phyloP scores from a whole-genome alignment of 176 grass and related monocot genomes.

The Oryza glaberrima region DNA sequence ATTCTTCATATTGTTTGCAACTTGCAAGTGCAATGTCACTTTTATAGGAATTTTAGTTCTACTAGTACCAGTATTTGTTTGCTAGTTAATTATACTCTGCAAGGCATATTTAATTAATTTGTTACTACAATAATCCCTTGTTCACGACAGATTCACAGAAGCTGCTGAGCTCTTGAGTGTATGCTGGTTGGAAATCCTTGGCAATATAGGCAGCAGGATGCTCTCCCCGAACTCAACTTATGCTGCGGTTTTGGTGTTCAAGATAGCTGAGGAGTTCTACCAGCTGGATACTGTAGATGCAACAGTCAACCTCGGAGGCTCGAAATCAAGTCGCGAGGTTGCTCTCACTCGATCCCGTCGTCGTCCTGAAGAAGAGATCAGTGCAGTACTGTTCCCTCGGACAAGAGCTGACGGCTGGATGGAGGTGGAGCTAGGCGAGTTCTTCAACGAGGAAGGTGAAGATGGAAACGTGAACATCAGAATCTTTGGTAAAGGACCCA shows the following conservation, averaged over 20 bases:
- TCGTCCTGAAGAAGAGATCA: not conserved
- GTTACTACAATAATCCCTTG: not conserved
- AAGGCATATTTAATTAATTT: too few relatives aligned
- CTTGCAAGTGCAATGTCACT: too few relatives aligned
- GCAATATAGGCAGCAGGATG: conserved; percentile 50
- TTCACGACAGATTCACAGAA: conserved; percentile 40
- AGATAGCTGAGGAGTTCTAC: not conserved
- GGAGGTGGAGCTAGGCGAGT: conserved; percentile 69
- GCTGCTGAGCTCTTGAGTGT: conserved; percentile 43
- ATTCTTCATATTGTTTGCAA: too few relatives aligned
- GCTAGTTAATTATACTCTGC: too few relatives aligned
- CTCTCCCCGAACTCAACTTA: conserved; percentile 52
- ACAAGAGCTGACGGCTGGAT: conserved; percentile 54
- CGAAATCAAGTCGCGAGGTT: not conserved
- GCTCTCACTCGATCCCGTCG: not conserved
- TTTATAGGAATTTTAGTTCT: too few relatives aligned
- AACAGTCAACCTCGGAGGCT: conserved; percentile 10
- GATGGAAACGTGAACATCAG: conserved; percentile 52
- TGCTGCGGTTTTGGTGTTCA: conserved; percentile 57
- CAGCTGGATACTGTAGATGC: conserved; percentile 27
- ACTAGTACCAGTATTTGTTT: too few relatives aligned
- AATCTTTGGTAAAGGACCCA: conserved; percentile 27
- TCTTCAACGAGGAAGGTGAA: conserved; percentile 38
- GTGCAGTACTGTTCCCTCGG: not conserved
- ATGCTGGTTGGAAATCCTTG: conserved; percentile 69